Evolutionary conservation across 139 green algal genomes (phyloP).

Genomic region (Chloropicon primus): DNA sequence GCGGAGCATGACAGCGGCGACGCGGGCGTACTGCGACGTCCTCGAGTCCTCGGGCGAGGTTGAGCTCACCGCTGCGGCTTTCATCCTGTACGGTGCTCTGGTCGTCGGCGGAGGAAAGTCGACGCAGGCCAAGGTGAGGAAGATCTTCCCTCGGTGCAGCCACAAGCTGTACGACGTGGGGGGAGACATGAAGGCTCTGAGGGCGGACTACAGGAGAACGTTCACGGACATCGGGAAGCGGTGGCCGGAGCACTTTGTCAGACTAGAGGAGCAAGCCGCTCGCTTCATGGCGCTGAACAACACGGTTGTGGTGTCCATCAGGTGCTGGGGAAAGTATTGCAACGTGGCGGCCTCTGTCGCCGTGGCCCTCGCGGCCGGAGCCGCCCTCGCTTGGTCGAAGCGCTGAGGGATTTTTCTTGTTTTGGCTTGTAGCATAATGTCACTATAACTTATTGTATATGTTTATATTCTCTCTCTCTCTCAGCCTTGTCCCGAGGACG

Average conservation of each 20-base stretch:
- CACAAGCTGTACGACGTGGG: neutral
- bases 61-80: neutral
- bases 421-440: no score
- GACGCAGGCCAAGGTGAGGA: neutral
- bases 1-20: neutral
- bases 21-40: neutral
- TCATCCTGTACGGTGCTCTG: neutral
- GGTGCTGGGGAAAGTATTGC: neutral
- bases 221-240: neutral
- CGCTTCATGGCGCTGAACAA: neutral
- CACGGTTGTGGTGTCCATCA: neutral
- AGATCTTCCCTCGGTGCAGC: neutral
- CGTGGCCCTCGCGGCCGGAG: neutral
- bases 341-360: neutral
- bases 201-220: neutral
- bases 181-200: neutral
- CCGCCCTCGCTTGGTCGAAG: neutral
- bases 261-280: neutral
- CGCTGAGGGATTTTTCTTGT: no score
- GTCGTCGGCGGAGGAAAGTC: neutral
- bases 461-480: neutral
- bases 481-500: no score
- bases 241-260: neutral
- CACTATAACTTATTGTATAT: neutral
- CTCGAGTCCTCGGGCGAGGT: neutral